Evolutionary conservation across 441 rosid species (phyloP).

Genomic region (Euphorbia corollata): DNA sequence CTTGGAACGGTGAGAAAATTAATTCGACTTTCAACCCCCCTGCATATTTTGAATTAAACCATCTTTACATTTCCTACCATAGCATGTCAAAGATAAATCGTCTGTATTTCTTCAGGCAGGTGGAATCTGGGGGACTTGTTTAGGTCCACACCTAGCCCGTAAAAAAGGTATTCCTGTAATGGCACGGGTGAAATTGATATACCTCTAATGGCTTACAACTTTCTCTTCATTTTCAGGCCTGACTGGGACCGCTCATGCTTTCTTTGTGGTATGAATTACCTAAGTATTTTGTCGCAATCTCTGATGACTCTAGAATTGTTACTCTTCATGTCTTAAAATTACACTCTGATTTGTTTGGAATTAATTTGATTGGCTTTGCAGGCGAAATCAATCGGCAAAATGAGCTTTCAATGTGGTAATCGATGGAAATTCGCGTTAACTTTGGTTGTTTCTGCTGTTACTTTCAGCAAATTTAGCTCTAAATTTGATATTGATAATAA

Average conservation of each 20-base stretch:
- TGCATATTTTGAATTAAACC: too few relatives aligned
- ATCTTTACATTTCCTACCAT: not conserved
- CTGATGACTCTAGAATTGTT: not conserved
- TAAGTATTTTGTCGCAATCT: not conserved
- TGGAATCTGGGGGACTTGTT: constrained; percentile 60
- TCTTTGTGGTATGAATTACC: constrained; percentile 47
- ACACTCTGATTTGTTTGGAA: not conserved
- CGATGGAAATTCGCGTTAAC: not conserved
- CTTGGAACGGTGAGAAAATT: constrained; percentile 43
- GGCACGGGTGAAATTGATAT: not conserved
- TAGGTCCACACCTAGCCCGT: constrained; percentile 59
- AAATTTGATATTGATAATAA: not conserved
- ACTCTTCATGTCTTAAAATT: not conserved
- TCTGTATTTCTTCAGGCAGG: constrained; percentile 45
- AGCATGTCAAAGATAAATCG: not conserved
- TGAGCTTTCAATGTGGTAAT: constrained; percentile 66
- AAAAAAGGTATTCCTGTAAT: constrained; percentile 33
- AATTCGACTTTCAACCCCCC: not conserved
- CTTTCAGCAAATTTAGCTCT: not conserved
- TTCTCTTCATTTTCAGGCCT: constrained; percentile 38
- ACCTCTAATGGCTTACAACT: not conserved
- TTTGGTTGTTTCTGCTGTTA: not conserved
- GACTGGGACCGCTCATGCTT: constrained; percentile 49
- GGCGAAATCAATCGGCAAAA: constrained; percentile 54
- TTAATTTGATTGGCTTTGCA: constrained; percentile 27